phyloP scores from a whole-genome alignment of 805 yeast genomes.

The Pichia scutulata region DNA sequence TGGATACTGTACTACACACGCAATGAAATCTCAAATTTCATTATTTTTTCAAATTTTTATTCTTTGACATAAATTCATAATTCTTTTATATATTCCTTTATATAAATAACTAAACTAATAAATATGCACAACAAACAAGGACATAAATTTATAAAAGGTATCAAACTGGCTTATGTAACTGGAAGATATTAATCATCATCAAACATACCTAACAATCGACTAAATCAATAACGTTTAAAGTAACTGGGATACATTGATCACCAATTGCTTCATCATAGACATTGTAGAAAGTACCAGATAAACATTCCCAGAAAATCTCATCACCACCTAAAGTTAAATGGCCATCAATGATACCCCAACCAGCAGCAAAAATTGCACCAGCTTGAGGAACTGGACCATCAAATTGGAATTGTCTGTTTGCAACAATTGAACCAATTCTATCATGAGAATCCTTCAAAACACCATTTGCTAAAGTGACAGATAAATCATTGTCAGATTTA shows the following conservation, averaged over 20 bases:
- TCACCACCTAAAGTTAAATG: constrained; percentile 43
- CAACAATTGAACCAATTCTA: constrained; percentile 52
- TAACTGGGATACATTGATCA: constrained; percentile 40
- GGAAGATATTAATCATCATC: neutral
- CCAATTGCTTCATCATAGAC: constrained; percentile 44
- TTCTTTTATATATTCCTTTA: neutral
- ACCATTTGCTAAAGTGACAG: constrained; percentile 36
- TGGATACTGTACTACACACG: neutral
- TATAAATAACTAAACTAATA: neutral
- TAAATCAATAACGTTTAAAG: constrained; percentile 37
- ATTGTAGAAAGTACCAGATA: constrained; percentile 52
- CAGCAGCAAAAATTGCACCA: constrained; percentile 45
- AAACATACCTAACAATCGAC: constrained; percentile 22
- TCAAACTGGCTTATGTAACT: neutral
- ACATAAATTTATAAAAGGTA: neutral
- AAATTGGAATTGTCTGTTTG: constrained; percentile 58
- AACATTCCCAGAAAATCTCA: constrained; percentile 44
- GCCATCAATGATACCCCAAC: constrained; percentile 42
- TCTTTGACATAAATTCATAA: too few relatives aligned
- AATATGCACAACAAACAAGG: neutral
- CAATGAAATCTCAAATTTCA: neutral
- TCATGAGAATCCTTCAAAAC: constrained; percentile 39
- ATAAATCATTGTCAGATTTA: constrained; percentile 30
- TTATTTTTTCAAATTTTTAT: too few relatives aligned
- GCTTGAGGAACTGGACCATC: constrained; percentile 64